Conservation (phyloP, 2,329 filamentous ascomycete genomes). For the Acephala macrosclerotiorum region DNA sequence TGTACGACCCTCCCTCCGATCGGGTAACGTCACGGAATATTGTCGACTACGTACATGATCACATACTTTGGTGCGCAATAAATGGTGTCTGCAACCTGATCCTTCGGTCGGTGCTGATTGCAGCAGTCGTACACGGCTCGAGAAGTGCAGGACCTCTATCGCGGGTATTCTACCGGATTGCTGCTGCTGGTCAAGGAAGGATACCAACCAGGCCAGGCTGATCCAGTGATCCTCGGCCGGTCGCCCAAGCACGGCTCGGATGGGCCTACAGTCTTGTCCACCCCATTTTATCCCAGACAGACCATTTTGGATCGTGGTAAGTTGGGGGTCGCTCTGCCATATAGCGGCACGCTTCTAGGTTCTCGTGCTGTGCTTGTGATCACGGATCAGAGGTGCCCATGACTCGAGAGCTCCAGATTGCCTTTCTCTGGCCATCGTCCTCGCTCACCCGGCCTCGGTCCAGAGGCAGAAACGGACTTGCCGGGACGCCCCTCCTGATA, state of each 20-base stretch:
- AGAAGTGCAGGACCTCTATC: too few relatives aligned
- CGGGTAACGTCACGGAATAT: background rate
- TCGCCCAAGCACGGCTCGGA: background rate
- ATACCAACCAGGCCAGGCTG: background rate
- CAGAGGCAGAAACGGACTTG: constrained; percentile 7
- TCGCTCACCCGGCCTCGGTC: constrained; percentile 2
- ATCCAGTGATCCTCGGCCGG: background rate
- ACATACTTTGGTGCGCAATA: background rate
- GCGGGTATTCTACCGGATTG: too few relatives aligned
- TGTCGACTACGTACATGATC: too few relatives aligned
- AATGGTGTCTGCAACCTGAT: background rate
- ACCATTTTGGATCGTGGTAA: background rate
- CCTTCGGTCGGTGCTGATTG: background rate
- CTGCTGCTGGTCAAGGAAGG: too few relatives aligned
- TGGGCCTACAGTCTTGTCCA: too few relatives aligned
- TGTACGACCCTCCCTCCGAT: background rate
- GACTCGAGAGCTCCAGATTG: constrained; percentile 3
- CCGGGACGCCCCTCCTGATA: background rate
- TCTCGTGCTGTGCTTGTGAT: constrained; percentile 1
- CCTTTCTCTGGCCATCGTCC: background rate
- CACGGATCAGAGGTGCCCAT: background rate
- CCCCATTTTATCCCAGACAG: too few relatives aligned
- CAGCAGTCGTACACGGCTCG: background rate
- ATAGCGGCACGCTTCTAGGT: background rate
- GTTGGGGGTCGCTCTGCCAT: background rate